Base-by-base conservation (phyloP, 768 basidiomycete species). In the Amyloporia xantha region DNA sequence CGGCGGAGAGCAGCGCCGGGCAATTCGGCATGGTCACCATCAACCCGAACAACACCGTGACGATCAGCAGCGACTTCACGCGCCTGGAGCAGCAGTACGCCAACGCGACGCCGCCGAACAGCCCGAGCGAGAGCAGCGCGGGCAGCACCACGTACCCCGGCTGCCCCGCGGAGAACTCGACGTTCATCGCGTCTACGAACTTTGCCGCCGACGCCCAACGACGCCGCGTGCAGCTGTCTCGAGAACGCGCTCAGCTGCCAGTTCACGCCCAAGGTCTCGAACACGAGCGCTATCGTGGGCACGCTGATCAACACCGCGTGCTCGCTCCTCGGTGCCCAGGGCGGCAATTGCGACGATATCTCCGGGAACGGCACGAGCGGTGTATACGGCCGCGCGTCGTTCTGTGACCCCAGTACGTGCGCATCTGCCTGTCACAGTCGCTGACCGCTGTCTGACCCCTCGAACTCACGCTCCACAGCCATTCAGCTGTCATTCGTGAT, bases 11-110 rank as follows among this genome's bases (percentile, higher is more conserved):
- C 55, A 78, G 73, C 6, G 70, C 74, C 45, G 89, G 89, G 43
- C 70, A 84, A 57, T 96, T 88, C 54, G 93, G 93, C 21, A 86
- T 95, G 75, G 86, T 90, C 52, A 89, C 75, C 23, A 76, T 95
- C 51, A 82, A 81, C 2, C 2, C 71, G 2, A 84, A 87, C 59
- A 76, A 75, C 50, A 82, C 84, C 3, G 86, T 91, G 43, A 82
- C 79, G 6, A 73, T 79, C 21, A 75, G 74, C 56, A 70, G 71
- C 10, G 91, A 94, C 63, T 95, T 85, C 63, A 64, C 68, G 50
- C 73, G 75, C 44, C 77, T 95, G 40, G 66, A 75, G 59, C 61
- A 75, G 1, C 78, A 87, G 62, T 91, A 90, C 60, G 58, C 55
- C 20, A 62, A 69, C 13, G 74, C 81, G 23, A 72, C 78, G 1